Percentiles rank a stretch among this genome's conserved stretches.
These are phyloP conservation scores for Neofusicoccum cordaticola DNA, from an alignment of 2,329 filamentous ascomycete genomes.

Conservation along the genomic window DNA sequence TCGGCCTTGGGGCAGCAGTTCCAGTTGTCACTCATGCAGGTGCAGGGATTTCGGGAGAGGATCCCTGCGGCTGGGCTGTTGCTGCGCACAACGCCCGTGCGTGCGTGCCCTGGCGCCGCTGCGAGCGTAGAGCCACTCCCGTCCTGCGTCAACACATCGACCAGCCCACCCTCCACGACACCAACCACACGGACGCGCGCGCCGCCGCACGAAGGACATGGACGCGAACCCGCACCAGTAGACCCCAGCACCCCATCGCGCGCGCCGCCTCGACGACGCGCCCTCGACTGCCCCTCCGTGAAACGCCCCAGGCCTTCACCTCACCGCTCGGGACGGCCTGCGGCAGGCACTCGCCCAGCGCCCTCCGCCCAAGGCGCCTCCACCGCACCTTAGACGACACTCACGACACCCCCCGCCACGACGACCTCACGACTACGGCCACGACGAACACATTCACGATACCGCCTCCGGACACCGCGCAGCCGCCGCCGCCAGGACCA, in stretches of 20 bases:
- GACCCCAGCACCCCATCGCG: neutral
- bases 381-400: slow-evolving; percentile 17
- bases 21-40: slow-evolving; percentile 1
- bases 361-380: slow-evolving; percentile 6
- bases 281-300: neutral
- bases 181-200: neutral
- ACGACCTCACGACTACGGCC: slow-evolving; percentile 14
- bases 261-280: neutral
- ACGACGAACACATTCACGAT: slow-evolving; percentile 18
- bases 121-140: neutral
- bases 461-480: slow-evolving; percentile 6
- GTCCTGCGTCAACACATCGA: neutral
- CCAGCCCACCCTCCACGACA: neutral
- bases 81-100: neutral
- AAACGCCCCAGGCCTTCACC: slow-evolving; percentile 9
- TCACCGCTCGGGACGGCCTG: slow-evolving; percentile 12
- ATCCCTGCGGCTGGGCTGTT: neutral
- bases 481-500: slow-evolving; percentile 13
- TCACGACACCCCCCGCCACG: slow-evolving; percentile 16
- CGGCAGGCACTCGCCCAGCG: slow-evolving; percentile 4
- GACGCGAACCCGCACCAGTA: slow-evolving; percentile 18
- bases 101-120: neutral
- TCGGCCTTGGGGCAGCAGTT: neutral
- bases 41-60: slow-evolving; percentile 1
- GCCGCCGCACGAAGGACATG: slow-evolving; percentile 4